Base-by-base conservation (phyloP, 2,329 filamentous ascomycete genomes). In the Gliomastix tumulicola region DNA sequence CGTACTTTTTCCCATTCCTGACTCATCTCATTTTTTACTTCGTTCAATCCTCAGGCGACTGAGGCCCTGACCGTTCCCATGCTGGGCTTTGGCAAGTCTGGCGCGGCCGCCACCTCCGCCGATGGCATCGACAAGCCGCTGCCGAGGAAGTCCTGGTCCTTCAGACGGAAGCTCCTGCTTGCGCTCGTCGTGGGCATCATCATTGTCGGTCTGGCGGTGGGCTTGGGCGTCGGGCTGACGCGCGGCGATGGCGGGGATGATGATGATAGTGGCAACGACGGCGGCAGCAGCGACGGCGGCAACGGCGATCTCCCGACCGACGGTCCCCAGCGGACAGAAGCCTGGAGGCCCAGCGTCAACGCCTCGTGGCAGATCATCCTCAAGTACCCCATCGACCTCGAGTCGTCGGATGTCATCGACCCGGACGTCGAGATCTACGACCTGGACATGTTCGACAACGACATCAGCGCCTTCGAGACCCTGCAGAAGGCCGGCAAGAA, bases 311-410 rank as follows among this genome's bases (percentile, higher is more conserved):
- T 41, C 32, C 18, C 36, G 19, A 37, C 21, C 43, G 33, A 36
- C 44, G 38, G 49, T 34, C 56, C 22, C 20, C 13, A 40, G 8
- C 27, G 38, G 9, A 38, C 35, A 8, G 23, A 11, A 13, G 25
- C 27, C 5, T 82, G 76, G 77, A 59, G 66, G 39, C 79, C 79
- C 3, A 49, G 53, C 3, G 66, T 69, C 18, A 68, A 66, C 19
- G 57, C 62, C 5, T 66, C 66, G 4, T 84, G 76, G 76, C 78
- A 84, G 48, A 83, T 83, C 36, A 62, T 79, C 31, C 68, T 84
- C 16, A 54, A 48, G 34, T 54, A 60, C 36, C 55, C 58, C 35
- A 53, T 74, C 34, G 55, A 59, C 53, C 53, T 71, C 46, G 55
- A 32, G 13, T 37, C 67, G 47, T 59, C 60, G 36, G 59, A 60